Percentiles rank a stretch among this genome's conserved stretches.
phyloP scores from a whole-genome alignment of 176 grass and related monocot species.

The Eremochloa ophiuroides region DNA sequence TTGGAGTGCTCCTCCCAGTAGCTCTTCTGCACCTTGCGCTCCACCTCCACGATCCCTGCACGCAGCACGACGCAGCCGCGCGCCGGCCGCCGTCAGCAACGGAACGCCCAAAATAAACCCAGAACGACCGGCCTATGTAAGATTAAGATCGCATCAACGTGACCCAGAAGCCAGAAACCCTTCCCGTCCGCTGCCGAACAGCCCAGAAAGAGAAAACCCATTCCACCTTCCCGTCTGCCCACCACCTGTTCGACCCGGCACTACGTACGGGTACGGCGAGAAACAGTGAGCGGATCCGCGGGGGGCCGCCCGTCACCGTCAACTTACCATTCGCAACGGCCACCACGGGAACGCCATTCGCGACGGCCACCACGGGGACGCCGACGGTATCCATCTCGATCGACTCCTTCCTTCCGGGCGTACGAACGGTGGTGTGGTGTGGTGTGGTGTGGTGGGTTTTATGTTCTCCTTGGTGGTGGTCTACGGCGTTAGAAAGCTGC shows the following conservation, averaged over 20 bases:
- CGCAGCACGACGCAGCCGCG: background rate
- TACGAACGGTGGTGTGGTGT: background rate
- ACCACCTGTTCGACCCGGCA: constrained; percentile 14
- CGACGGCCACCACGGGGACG: constrained; percentile 20
- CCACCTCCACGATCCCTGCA: constrained; percentile 46
- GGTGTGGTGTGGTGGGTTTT: background rate
- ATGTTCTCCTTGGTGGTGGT: background rate
- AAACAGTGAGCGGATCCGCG: background rate
- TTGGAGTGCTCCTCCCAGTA: constrained; percentile 98
- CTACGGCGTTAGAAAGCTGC: background rate
- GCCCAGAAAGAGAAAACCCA: no score
- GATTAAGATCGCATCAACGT: background rate
- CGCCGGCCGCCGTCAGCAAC: background rate
- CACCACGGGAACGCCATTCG: constrained; percentile 39
- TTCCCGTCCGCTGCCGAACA: no score
- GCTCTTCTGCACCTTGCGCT: constrained; percentile 78
- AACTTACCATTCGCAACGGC: constrained; percentile 45
- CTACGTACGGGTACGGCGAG: background rate
- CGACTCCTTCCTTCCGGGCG: background rate
- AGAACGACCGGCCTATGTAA: background rate
- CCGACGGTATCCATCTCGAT: constrained; percentile 27
- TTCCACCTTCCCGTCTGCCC: background rate
- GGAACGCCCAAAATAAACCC: background rate
- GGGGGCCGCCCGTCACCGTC: background rate
- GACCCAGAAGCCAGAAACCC: background rate